These are phyloP conservation scores for Starmerella floricola DNA, from an alignment of 805 yeast species.

Conservation along the genomic window DNA sequence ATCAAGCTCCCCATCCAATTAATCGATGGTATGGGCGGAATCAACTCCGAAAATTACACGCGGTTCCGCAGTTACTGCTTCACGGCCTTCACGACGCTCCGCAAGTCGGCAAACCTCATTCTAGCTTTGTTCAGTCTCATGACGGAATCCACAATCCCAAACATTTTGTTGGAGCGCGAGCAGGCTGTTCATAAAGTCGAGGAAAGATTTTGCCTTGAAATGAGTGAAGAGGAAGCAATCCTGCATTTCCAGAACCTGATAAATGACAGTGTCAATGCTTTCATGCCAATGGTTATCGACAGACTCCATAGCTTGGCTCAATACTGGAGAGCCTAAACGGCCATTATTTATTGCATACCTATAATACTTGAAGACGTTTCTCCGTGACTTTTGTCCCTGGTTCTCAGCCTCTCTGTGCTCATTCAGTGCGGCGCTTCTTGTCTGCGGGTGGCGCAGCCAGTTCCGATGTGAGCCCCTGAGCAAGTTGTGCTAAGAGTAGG, in stretches of 20 bases:
- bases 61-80: conserved; percentile 87
- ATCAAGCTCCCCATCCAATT: conserved; percentile 96
- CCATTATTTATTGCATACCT: background rate
- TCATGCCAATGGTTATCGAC: conserved; percentile 89
- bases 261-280: conserved; percentile 86
- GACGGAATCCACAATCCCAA: conserved; percentile 90
- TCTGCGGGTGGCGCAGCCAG: background rate
- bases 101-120: conserved; percentile 82
- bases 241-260: conserved; percentile 87
- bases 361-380: background rate
- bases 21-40: conserved; percentile 96
- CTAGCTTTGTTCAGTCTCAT: conserved; percentile 83
- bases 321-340: conserved; percentile 75
- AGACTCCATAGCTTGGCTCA: conserved; percentile 91
- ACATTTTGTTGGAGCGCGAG: conserved; percentile 68
- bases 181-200: conserved; percentile 83
- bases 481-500: background rate
- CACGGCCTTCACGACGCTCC: conserved; percentile 78
- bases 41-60: conserved; percentile 69
- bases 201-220: conserved; percentile 84
- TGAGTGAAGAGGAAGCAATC: conserved; percentile 94
- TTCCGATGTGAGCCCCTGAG: background rate
- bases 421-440: background rate
- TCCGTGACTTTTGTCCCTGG: background rate
- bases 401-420: background rate